Evolutionary conservation across 257 asterid species (phyloP).

Genomic region (Nicotiana tabacum): DNA sequence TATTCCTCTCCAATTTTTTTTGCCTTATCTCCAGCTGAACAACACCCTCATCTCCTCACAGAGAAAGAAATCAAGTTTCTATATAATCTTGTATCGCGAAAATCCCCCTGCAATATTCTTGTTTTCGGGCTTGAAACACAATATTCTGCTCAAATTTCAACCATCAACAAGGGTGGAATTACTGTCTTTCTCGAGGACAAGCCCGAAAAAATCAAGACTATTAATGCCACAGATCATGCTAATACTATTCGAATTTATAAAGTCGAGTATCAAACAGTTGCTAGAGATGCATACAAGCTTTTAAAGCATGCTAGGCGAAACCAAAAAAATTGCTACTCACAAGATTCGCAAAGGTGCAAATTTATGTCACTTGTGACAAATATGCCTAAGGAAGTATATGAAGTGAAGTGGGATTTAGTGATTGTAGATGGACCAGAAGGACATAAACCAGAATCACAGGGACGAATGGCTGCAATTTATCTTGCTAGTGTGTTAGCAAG

Average conservation of each 20-base stretch:
- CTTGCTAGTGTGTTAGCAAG: slow-evolving; percentile 64
- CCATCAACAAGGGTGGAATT: slow-evolving; percentile 46
- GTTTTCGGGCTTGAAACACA: slow-evolving; percentile 54
- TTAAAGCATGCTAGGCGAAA: slow-evolving; percentile 55
- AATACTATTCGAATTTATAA: slow-evolving; percentile 32
- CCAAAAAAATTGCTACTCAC: slow-evolving; percentile 30
- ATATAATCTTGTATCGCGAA: slow-evolving; percentile 34
- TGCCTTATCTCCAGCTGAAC: slow-evolving; percentile 18
- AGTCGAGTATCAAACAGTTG: slow-evolving; percentile 51
- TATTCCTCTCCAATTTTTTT: slow-evolving; percentile 24
- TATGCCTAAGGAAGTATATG: slow-evolving; percentile 43
- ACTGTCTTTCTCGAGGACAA: slow-evolving; percentile 61
- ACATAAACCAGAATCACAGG: slow-evolving; percentile 49
- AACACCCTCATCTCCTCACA: slow-evolving; percentile 15
- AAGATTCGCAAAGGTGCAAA: slow-evolving; percentile 30
- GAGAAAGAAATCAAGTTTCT: slow-evolving; percentile 56
- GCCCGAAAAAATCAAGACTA: slow-evolving; percentile 21
- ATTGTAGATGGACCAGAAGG: slow-evolving; percentile 83
- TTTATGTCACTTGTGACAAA: slow-evolving; percentile 25
- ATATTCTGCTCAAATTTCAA: slow-evolving; percentile 35
- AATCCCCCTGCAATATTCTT: slow-evolving; percentile 65
- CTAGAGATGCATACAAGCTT: slow-evolving; percentile 59
- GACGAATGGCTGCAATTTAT: slow-evolving; percentile 78
- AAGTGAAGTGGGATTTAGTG: slow-evolving; percentile 60
- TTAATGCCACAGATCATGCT: slow-evolving; percentile 16